Base-by-base conservation (phyloP, 768 basidiomycete species). In the Ramaria sp. region DNA sequence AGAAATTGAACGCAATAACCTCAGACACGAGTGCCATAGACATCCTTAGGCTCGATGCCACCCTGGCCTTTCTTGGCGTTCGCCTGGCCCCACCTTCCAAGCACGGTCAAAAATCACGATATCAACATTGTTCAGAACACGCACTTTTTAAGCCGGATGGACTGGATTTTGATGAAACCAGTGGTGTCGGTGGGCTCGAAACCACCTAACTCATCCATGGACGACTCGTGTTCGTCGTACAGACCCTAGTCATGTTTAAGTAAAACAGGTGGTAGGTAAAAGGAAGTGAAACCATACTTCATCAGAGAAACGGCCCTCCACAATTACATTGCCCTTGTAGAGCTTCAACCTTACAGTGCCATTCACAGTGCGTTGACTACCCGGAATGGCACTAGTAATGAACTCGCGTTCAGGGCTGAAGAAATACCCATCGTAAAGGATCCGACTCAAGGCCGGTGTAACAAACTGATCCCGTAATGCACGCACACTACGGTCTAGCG, bases 371-470 rank as follows among this genome's bases (percentile, higher is more conserved):
- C 88, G 78, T 74, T 99, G 96, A 67, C 88, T 91, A 39, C 91
- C 83, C 3, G 93, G 91, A 65, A 98, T 91, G 52, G 88, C 79
- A 63, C 84, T 82, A 42, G 84, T 85, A 64, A 98, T 73, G 64
- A 98, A 98, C 71, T 97, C 96, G 60, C 95, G 79, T 71, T 98
- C 96, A 44, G 96, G 94, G n/a, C 93, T 95, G 79, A 97, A 99
- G 82, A 92, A 98, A 73, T 95, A 92, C 36, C 95, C 96, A 65
- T 98, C 97, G 77, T 99, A 98, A 47, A 99, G 73, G 64, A 99
- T 94, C 61, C 84, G 76, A 68, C 88, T 83, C 53, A 98, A 76
- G 66, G 86, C 85, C 62, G 89, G 75, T 22, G 96, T 98, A 62
- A 96, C 76, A 71, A 98, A 99, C 66, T 91, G 87, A 69, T 99